phyloP scores from a whole-genome alignment of 2,329 filamentous ascomycete genomes.

The Bipolaris bicolor region DNA sequence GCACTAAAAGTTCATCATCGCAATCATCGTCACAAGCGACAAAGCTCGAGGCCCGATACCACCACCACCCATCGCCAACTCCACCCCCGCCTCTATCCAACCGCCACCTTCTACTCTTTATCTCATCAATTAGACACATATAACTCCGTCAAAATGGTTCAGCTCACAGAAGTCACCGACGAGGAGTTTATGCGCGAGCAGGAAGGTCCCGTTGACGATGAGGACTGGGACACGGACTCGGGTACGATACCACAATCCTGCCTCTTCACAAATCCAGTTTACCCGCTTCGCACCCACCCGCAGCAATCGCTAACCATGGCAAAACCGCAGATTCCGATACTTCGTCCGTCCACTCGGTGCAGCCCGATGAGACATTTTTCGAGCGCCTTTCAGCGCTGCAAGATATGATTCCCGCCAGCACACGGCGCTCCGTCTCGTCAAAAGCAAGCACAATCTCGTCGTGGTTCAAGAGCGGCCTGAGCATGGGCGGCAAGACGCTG shows the following conservation, averaged over 20 bases:
- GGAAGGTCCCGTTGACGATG: slow-evolving; percentile 72
- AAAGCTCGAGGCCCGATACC: slow-evolving; percentile 12
- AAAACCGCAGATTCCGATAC: slow-evolving; percentile 80
- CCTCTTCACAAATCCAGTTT: slow-evolving; percentile 63
- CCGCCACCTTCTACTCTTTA: neutral
- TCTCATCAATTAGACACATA: neutral
- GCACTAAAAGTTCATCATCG: slow-evolving; percentile 23
- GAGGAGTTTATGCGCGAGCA: slow-evolving; percentile 85
- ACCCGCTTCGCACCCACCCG: slow-evolving; percentile 23
- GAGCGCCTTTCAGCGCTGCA: slow-evolving; percentile 74
- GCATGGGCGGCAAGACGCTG: slow-evolving; percentile 81
- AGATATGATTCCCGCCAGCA: slow-evolving; percentile 81
- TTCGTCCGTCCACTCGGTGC: slow-evolving; percentile 60
- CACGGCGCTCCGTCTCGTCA: slow-evolving; percentile 61
- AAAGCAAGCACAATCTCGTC: slow-evolving; percentile 59
- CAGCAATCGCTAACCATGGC: slow-evolving; percentile 43
- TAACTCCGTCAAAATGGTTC: slow-evolving; percentile 73
- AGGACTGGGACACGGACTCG: slow-evolving; percentile 90
- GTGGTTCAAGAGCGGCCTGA: slow-evolving; percentile 66
- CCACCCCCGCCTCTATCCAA: slow-evolving; percentile 4
- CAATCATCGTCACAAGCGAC: slow-evolving; percentile 14
- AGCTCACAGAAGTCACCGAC: slow-evolving; percentile 95
- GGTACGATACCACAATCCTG: slow-evolving; percentile 62
- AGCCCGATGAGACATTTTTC: slow-evolving; percentile 57
- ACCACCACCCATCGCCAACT: slow-evolving; percentile 6